Base-by-base conservation (phyloP, 75 land plant species). In the Pinus tabuliformis region DNA sequence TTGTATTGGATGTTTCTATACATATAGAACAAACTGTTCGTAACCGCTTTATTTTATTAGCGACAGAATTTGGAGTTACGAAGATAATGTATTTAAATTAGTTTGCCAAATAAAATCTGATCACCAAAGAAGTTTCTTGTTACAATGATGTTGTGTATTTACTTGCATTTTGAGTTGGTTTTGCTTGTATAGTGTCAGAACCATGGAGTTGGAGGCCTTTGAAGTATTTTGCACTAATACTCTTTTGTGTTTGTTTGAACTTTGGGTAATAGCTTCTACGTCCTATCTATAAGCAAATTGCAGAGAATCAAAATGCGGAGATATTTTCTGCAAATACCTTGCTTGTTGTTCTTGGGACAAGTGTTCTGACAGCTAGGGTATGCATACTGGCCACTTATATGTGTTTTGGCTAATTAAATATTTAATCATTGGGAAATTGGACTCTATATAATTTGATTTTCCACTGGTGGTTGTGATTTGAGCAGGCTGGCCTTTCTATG, bases 321-420 rank as follows among this genome's bases (percentile, higher is more conserved):
- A 97, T 97, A 65, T 97, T 97, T 85, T 97, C 99, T 79, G 99
- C 99, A 56, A 97, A 94, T 78, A 97, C 99, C 22, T 89, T 97
- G 21, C 88, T 97, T 79, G 98, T 97, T 76, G 94, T 97, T 75
- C 89, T 97, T 68, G 99, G 95, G 68, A 97, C 99, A 24, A 97
- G 99, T 86, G 91, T 97, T 21, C 87, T 97, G 57, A 97, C 99
- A 36, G 98, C 98, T 5, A 81, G 99, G 91, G 99, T 97, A 92
- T 49, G 86, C 56, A 28, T 14, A 57, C 28, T 26, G 13, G 56
- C 62, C 65, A 73, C 22, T 5, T n/a, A 37, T 26, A 70, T 14
- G 56, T 54, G 7, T 12, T 17, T 11, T 42, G 33, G 0, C 18
- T 64, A 36, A 36, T 42, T 20, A n/a, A 68, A 45, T 52, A 21